Percentiles rank a stretch among this genome's conserved stretches.
Conservation (phyloP, 345 rosid species). For the Lepidium africanum region DNA sequence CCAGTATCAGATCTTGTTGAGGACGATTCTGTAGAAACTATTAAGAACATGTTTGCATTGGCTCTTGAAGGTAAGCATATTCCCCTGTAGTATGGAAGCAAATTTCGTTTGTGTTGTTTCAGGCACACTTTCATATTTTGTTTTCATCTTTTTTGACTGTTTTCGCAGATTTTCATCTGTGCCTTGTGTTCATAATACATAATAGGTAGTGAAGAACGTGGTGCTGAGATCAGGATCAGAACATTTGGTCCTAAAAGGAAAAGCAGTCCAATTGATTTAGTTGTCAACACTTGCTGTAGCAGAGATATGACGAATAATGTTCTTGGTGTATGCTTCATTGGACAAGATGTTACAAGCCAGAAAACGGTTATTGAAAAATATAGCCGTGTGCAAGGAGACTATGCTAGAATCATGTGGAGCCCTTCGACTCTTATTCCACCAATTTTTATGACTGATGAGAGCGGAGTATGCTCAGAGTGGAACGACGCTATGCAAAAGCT, state of each 20-base stretch:
- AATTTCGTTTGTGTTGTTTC: background rate
- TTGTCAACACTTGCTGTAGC: slow-evolving; percentile 74
- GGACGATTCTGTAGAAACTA: slow-evolving; percentile 35
- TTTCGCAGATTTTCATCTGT: slow-evolving; percentile 19
- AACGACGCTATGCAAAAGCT: slow-evolving; percentile 73
- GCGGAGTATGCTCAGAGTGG: slow-evolving; percentile 77
- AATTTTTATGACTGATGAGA: slow-evolving; percentile 58
- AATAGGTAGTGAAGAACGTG: slow-evolving; percentile 65
- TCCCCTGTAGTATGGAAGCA: background rate
- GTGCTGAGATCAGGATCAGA: slow-evolving; percentile 59
- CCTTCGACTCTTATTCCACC: slow-evolving; percentile 80
- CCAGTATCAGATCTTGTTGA: slow-evolving; percentile 48
- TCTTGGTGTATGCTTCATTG: slow-evolving; percentile 72
- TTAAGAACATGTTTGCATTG: slow-evolving; percentile 37
- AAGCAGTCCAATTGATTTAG: slow-evolving; percentile 45
- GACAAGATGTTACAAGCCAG: slow-evolving; percentile 71
- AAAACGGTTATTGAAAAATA: slow-evolving; percentile 49
- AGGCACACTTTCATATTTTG: background rate
- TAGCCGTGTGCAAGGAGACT: slow-evolving; percentile 62
- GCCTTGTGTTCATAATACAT: slow-evolving; percentile 32
- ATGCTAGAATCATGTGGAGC: slow-evolving; percentile 54
- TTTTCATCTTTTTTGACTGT: slow-evolving; percentile 12
- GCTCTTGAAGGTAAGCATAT: slow-evolving; percentile 51
- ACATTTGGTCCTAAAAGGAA: slow-evolving; percentile 40
- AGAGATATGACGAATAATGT: slow-evolving; percentile 47